These are phyloP conservation scores for Podospora bellae-mahoneyi DNA, from an alignment of 495 filamentous ascomycete genomes.

Conservation along the genomic window DNA sequence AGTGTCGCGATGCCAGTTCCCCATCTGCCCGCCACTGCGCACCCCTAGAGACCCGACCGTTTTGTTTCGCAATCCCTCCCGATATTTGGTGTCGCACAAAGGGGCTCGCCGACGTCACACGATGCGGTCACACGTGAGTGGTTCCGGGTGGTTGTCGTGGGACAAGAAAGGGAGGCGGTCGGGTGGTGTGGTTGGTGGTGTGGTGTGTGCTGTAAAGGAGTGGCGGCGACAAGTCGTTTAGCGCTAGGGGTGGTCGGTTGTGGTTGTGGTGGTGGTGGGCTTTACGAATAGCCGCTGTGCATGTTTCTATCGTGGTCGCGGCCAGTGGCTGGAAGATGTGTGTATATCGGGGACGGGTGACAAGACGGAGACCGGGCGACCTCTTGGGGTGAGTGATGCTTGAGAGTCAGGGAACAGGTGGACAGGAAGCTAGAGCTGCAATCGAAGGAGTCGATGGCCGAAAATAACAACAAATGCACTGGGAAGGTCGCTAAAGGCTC, in stretches of 20 bases:
- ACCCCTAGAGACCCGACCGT: slow-evolving; percentile 16
- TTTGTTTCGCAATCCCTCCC: slow-evolving; percentile 9
- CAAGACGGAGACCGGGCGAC: slow-evolving; percentile 12
- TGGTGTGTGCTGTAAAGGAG: not conserved
- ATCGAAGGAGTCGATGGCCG: slow-evolving; percentile 8
- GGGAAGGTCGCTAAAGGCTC: slow-evolving; percentile 13
- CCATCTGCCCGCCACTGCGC: slow-evolving; percentile 32
- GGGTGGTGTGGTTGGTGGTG: not conserved
- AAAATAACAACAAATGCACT: slow-evolving; percentile 7
- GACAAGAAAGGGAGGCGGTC: not conserved
- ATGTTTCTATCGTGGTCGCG: slow-evolving; percentile 17
- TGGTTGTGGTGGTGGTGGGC: not conserved
- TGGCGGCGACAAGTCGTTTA: slow-evolving; percentile 3
- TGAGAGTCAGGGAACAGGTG: not conserved
- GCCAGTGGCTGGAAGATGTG: slow-evolving; percentile 12
- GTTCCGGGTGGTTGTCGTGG: not conserved
- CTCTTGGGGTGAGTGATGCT: slow-evolving; percentile 9
- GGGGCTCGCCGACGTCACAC: slow-evolving; percentile 10
- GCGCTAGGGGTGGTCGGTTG: slow-evolving; percentile 9
- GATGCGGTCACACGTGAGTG: not conserved
- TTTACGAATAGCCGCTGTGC: slow-evolving; percentile 9
- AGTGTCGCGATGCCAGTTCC: slow-evolving; percentile 28
- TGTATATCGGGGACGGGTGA: not conserved
- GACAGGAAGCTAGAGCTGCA: not conserved
- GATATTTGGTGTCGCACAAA: slow-evolving; percentile 8